Evolutionary conservation across 169 alveolate species (phyloP).

Genomic region (Plasmodium knowlesi): DNA sequence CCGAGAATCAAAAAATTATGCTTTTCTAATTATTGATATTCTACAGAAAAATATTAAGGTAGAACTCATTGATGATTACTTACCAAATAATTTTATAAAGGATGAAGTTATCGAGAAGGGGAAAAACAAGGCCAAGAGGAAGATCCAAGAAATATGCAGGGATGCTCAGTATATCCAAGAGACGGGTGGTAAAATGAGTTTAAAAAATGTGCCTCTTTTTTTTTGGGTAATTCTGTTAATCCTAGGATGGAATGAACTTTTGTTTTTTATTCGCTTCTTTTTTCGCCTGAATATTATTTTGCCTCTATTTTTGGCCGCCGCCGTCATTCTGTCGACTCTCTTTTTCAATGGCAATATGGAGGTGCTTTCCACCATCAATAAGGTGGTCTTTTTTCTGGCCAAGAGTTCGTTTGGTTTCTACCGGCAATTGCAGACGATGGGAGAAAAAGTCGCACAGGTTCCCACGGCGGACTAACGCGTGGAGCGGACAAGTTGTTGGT

Average conservation of each 20-base stretch:
- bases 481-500: background rate
- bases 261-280: slow-evolving; percentile 66
- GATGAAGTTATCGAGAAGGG: slow-evolving; percentile 64
- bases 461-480: background rate
- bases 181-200: slow-evolving; percentile 74
- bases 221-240: slow-evolving; percentile 82
- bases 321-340: slow-evolving; percentile 68
- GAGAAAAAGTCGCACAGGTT: background rate
- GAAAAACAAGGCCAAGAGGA: slow-evolving; percentile 60
- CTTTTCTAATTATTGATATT: slow-evolving; percentile 63
- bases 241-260: slow-evolving; percentile 84
- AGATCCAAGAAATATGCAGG: slow-evolving; percentile 74
- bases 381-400: slow-evolving; percentile 19
- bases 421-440: slow-evolving; percentile 39
- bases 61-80: slow-evolving; percentile 63
- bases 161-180: slow-evolving; percentile 77
- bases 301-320: slow-evolving; percentile 75
- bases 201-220: slow-evolving; percentile 83
- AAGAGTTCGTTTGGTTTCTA: slow-evolving; percentile 53
- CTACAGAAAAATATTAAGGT: slow-evolving; percentile 65
- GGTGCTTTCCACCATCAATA: slow-evolving; percentile 15
- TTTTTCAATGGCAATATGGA: slow-evolving; percentile 74
- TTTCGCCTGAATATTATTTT: slow-evolving; percentile 79
- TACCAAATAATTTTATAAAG: slow-evolving; percentile 54
- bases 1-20: slow-evolving; percentile 62